These are phyloP conservation scores for Phyllosticta citribraziliensis DNA, from an alignment of 2,329 filamentous ascomycete species.

Conservation along the genomic window DNA sequence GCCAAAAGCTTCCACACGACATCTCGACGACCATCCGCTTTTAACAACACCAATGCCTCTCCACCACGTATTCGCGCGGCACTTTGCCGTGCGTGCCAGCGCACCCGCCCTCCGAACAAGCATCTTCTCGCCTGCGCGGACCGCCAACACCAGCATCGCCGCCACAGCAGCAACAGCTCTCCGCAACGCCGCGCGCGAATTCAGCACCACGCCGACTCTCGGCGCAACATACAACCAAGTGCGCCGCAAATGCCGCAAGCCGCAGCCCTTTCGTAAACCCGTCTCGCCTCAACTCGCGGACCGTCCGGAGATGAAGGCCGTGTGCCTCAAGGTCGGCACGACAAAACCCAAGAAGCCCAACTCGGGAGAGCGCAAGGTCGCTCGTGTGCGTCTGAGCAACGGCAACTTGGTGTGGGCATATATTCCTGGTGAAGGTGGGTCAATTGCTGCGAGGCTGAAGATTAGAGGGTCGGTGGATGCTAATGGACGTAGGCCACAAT, in stretches of 20 bases:
- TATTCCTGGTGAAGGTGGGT: slow-evolving; percentile 78
- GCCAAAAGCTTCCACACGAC: neutral
- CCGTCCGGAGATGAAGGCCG: slow-evolving; percentile 82
- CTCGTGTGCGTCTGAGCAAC: slow-evolving; percentile 77
- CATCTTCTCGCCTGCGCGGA: neutral
- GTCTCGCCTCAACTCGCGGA: slow-evolving; percentile 74
- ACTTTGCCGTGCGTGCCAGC: neutral
- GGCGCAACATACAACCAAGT: slow-evolving; percentile 43
- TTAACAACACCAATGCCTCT: slow-evolving; percentile 5
- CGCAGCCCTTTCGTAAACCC: slow-evolving; percentile 73
- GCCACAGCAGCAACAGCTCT: neutral
- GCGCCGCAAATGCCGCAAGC: slow-evolving; percentile 60
- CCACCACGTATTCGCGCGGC: slow-evolving; percentile 6
- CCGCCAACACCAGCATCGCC: slow-evolving; percentile 2
- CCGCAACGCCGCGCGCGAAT: slow-evolving; percentile 20
- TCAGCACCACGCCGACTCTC: slow-evolving; percentile 29
- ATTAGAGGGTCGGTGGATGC: neutral
- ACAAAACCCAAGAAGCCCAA: slow-evolving; percentile 98
- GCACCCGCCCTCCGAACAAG: neutral
- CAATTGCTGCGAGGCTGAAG: neutral
- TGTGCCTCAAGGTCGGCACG: slow-evolving; percentile 88
- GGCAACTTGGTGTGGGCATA: slow-evolving; percentile 85
- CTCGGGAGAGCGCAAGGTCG: slow-evolving; percentile 92
- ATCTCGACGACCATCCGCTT: neutral
- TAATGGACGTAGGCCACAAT: slow-evolving; percentile 61